phyloP scores from a whole-genome alignment of 805 yeast species.

The Candida cerambycidarum region DNA sequence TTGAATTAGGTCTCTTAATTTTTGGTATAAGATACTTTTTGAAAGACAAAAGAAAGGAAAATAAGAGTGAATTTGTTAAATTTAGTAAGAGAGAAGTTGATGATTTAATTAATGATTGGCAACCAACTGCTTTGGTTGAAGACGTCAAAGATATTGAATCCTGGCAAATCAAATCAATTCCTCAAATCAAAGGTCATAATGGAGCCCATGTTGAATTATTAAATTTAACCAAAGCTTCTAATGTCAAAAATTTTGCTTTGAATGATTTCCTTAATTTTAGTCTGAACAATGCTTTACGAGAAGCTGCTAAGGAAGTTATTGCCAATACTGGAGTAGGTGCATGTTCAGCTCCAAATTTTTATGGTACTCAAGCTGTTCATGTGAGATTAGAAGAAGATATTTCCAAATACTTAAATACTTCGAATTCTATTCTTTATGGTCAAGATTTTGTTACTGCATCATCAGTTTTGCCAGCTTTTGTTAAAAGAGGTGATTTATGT shows the following conservation, averaged over 20 bases:
- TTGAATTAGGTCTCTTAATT: constrained; percentile 73
- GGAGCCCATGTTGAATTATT: constrained; percentile 35
- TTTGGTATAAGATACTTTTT: constrained; percentile 84
- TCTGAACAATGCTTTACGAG: constrained; percentile 43
- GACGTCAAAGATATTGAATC: constrained; percentile 49
- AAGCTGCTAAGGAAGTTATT: constrained; percentile 58
- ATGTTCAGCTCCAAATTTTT: constrained; percentile 97
- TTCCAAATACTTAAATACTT: constrained; percentile 73
- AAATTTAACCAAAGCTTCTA: constrained; percentile 17
- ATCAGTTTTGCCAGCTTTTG: constrained; percentile 87
- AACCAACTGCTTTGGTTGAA: constrained; percentile 78
- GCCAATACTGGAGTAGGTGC: constrained; percentile 89
- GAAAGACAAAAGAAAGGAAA: constrained; percentile 73
- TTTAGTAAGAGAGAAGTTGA: constrained; percentile 67
- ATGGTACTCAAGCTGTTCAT: constrained; percentile 93
- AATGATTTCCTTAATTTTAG: constrained; percentile 71
- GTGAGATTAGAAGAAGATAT: constrained; percentile 73
- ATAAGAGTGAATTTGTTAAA: constrained; percentile 67
- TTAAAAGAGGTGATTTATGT: constrained; percentile 91
- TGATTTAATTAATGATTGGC: constrained; percentile 86
- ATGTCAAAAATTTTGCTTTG: constrained; percentile 66
- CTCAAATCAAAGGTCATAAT: constrained; percentile 59
- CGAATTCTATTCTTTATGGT: constrained; percentile 80
- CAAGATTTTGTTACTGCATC: constrained; percentile 88
- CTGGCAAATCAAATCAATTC: constrained; percentile 66